Evolutionary conservation across 208 protist species (phyloP), one percentile per base, ranked within the genome.

Genomic region (Wallacemonas rigidus): DNA sequence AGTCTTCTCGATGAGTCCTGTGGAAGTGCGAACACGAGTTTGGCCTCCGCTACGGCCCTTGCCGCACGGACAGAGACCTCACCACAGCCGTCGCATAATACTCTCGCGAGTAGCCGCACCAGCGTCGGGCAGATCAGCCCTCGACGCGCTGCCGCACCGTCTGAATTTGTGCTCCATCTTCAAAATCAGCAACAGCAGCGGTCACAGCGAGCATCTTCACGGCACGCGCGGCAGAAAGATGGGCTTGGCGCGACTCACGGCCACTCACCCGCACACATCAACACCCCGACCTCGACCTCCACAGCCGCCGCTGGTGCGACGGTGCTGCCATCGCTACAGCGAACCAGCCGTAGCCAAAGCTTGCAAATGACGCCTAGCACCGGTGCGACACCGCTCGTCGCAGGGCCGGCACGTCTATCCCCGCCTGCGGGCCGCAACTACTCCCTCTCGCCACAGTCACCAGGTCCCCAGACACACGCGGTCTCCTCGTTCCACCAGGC

Each of bases 361-460:
- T 11, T 65, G 0, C 60, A 41, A 6, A 6, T 62, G 56, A 62
- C 51, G 51, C 51, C 51, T n/a, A n/a, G 53, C 53, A 7, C 14
- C 14, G 53, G 9, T 6, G 15, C 53, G 5, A 8, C 11, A 1
- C 17, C 53, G 15, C 26, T 1, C 15, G 17, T n/a, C 53, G 53
- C 53, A 38, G 53, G 14, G 17, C 15, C 15, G 53, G 53, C 53
- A 36, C 53, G 53, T 57, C 15, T 17, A 7, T 38, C 53, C 9
- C 53, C 53, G 5, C 9, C 5, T 35, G 9, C 5, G 5, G 5
- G 17, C 11, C 60, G 50, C 60, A 65, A 65, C 60, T 65, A 65
- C n/a, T 65, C 60, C 11, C 60, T 65, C 40, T 65, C 60, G 12
- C 60, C 60, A 35, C 26, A 15, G 41, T 65, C 60, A 17, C 60